Evolutionary conservation across 2,329 filamentous ascomycete species (phyloP).

Genomic region (Monosporascus sp.): DNA sequence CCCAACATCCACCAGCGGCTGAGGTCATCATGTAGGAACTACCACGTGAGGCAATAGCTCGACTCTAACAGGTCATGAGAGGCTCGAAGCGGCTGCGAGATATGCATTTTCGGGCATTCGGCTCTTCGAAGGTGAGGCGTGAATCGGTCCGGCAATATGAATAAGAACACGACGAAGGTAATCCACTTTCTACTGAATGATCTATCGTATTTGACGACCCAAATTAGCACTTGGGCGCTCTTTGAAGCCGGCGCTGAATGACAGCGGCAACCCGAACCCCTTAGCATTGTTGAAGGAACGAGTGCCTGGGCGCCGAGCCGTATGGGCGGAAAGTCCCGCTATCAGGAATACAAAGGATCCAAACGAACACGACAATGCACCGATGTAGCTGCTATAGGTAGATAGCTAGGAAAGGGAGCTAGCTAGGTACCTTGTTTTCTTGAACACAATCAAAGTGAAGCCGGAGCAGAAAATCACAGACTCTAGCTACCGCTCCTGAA

Average conservation of each 20-base stretch:
- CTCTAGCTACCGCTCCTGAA: neutral
- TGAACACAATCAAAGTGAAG: neutral
- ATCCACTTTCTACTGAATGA: neutral
- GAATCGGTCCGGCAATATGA: neutral
- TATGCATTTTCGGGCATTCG: too few relatives aligned
- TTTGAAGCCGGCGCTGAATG: neutral
- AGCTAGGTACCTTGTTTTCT: neutral
- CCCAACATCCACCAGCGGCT: neutral
- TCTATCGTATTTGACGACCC: neutral
- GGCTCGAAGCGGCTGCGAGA: neutral
- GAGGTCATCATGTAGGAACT: neutral
- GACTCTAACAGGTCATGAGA: neutral
- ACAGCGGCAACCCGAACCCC: neutral
- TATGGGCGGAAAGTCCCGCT: neutral
- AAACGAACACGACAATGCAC: neutral
- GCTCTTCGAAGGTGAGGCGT: neutral
- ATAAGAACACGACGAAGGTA: neutral
- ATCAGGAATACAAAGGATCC: neutral
- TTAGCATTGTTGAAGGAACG: neutral
- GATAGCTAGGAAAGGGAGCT: too few relatives aligned
- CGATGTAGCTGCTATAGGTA: neutral
- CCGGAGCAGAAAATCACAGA: neutral
- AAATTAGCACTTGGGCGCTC: neutral
- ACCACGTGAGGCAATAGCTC: neutral
- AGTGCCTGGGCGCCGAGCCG: neutral